phyloP scores from a whole-genome alignment of 1,284 basidiomycete species.

The Omphalotus olearius region DNA sequence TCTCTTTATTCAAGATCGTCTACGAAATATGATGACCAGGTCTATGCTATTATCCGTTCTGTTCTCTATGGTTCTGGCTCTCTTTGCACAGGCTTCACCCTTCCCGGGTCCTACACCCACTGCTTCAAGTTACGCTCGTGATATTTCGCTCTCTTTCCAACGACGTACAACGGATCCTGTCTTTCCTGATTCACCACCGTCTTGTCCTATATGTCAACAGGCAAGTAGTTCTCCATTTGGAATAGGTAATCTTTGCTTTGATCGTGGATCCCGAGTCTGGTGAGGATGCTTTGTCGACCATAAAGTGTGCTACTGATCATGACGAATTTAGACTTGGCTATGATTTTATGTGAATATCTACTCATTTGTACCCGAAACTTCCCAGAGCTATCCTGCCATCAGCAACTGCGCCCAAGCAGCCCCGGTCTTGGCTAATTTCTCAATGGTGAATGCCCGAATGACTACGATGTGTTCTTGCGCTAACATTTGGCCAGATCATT shows the following conservation, averaged over 20 bases:
- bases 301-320: neutral
- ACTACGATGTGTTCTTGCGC: neutral
- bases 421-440: constrained; percentile 55
- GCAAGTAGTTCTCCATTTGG: constrained; percentile 3
- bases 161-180: constrained; percentile 12
- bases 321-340: neutral
- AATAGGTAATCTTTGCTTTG: neutral
- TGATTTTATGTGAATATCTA: neutral
- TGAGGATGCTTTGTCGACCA: neutral
- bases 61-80: constrained; percentile 2
- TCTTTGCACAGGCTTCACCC: constrained; percentile 12
- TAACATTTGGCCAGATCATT: constrained; percentile 41
- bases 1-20: neutral
- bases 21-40: neutral
- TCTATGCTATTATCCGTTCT: neutral
- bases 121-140: neutral
- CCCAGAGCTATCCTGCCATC: constrained; percentile 46
- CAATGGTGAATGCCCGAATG: constrained; percentile 32
- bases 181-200: constrained; percentile 15
- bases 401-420: constrained; percentile 53
- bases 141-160: neutral
- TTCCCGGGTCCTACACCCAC: neutral
- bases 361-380: neutral
- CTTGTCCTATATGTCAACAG: constrained; percentile 16
- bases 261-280: neutral